A percentile compares a stretch with the other conserved stretches of the same genome.
These are phyloP conservation scores for Calonectria pauciramosa DNA, from an alignment of 2,329 filamentous ascomycete species.

Conservation along the genomic window DNA sequence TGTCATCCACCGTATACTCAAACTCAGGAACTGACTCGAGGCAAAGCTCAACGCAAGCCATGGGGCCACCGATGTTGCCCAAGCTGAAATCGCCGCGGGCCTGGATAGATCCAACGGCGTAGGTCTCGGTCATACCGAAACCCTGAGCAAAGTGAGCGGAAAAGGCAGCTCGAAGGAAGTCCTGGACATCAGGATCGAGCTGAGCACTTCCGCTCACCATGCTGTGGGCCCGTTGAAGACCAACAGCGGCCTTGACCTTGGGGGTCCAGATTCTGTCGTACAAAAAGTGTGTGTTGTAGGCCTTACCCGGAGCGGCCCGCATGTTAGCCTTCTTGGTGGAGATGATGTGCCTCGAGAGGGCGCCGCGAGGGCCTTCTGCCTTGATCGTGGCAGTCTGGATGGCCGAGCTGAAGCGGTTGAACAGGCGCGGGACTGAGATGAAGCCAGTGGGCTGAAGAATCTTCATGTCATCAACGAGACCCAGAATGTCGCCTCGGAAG, in stretches of 20 bases:
- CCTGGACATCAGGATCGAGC: slow-evolving; percentile 87
- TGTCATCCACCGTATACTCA: slow-evolving; percentile 90
- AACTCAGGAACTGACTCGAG: slow-evolving; percentile 92
- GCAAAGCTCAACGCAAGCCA: slow-evolving; percentile 79
- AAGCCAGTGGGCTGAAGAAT: slow-evolving; percentile 85
- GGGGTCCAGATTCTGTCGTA: slow-evolving; percentile 92
- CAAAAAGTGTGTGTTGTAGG: slow-evolving; percentile 82
- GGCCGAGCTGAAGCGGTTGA: slow-evolving; percentile 88
- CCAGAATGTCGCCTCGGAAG: slow-evolving; percentile 91
- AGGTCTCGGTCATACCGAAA: slow-evolving; percentile 95
- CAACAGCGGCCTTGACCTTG: slow-evolving; percentile 87
- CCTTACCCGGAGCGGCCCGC: slow-evolving; percentile 77
- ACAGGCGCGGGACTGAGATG: slow-evolving; percentile 90
- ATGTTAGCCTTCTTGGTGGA: slow-evolving; percentile 84
- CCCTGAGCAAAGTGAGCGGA: slow-evolving; percentile 86
- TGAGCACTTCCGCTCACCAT: slow-evolving; percentile 94
- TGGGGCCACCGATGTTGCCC: slow-evolving; percentile 85
- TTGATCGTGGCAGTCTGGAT: slow-evolving; percentile 86
- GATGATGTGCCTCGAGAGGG: slow-evolving; percentile 84
- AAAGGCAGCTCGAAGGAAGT: slow-evolving; percentile 89
- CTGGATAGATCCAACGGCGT: slow-evolving; percentile 82
- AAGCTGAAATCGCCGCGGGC: slow-evolving; percentile 76
- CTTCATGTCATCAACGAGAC: slow-evolving; percentile 93
- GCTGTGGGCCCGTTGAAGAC: slow-evolving; percentile 78
- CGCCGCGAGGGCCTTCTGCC: slow-evolving; percentile 83